Conservation (phyloP, 768 basidiomycete species). For the Lanmaoa rubissima region DNA sequence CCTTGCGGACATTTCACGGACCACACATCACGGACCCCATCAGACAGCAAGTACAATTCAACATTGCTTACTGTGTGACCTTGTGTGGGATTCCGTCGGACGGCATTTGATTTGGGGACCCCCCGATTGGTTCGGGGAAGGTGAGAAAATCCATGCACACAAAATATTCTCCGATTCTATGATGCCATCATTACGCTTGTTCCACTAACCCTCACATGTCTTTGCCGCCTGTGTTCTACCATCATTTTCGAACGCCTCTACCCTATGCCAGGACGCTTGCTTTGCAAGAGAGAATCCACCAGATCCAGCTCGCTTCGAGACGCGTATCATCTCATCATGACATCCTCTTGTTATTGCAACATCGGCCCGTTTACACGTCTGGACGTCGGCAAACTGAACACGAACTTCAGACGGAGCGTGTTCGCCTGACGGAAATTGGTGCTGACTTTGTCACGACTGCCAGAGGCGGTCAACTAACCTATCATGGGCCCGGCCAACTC, state of each 20-base stretch:
- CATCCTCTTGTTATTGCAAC: constrained; percentile 78
- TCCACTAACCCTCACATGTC: constrained; percentile 16
- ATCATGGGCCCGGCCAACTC: constrained; percentile 96
- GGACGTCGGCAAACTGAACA: constrained; percentile 81
- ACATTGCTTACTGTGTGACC: neutral
- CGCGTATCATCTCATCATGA: constrained; percentile 52
- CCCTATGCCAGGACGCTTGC: constrained; percentile 69
- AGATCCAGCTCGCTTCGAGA: constrained; percentile 56
- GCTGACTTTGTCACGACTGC: constrained; percentile 84
- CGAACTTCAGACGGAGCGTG: constrained; percentile 56
- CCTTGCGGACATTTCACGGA: neutral
- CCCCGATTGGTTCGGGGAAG: neutral
- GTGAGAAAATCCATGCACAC: neutral
- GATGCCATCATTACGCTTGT: neutral
- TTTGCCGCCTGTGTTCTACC: constrained; percentile 68
- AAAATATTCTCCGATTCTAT: neutral
- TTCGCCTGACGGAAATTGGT: constrained; percentile 69
- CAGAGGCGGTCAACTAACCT: constrained; percentile 92
- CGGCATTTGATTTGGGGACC: neutral
- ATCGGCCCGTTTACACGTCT: constrained; percentile 91
- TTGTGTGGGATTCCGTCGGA: neutral
- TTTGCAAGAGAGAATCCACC: constrained; percentile 71
- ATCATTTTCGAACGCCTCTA: constrained; percentile 74
- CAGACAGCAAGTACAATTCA: neutral
- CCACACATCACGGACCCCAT: neutral